These are phyloP conservation scores for Daldinia grandis DNA, from an alignment of 495 filamentous ascomycete species.

Conservation along the genomic window DNA sequence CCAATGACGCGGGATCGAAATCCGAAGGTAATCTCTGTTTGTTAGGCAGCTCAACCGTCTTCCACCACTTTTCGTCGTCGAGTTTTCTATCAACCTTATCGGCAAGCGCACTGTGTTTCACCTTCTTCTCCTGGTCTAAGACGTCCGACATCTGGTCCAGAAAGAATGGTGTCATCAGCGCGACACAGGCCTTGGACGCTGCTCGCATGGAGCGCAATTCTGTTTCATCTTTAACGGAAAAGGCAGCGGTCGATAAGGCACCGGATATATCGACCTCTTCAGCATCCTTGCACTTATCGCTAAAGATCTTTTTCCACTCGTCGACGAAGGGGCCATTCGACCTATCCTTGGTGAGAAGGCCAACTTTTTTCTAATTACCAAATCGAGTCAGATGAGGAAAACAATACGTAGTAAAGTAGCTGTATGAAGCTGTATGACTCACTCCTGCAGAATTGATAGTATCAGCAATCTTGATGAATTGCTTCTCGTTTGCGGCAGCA, in stretches of 20 bases:
- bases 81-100: constrained; percentile 89
- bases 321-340: constrained; percentile 90
- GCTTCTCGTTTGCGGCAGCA: constrained; percentile 83
- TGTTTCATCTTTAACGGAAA: constrained; percentile 95
- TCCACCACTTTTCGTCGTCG: constrained; percentile 92
- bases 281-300: constrained; percentile 77
- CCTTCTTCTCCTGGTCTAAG: constrained; percentile 94
- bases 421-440: constrained; percentile 55
- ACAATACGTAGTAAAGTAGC: not conserved
- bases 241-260: constrained; percentile 80
- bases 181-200: constrained; percentile 90
- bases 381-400: constrained; percentile 5
- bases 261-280: constrained; percentile 88
- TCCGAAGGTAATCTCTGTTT: constrained; percentile 80
- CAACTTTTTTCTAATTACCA: constrained; percentile 79
- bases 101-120: constrained; percentile 84
- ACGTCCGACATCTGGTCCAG: constrained; percentile 97
- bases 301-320: constrained; percentile 89
- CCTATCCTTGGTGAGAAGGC: constrained; percentile 81
- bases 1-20: constrained; percentile 89
- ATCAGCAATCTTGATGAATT: constrained; percentile 81
- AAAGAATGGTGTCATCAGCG: constrained; percentile 91
- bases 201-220: constrained; percentile 94
- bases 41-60: constrained; percentile 70
- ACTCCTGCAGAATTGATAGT: constrained; percentile 88